A percentile compares a stretch with the other conserved stretches of the same genome.
Conservation (phyloP, 78 protist genomes). For the Dictyostelium citrinum region DNA sequence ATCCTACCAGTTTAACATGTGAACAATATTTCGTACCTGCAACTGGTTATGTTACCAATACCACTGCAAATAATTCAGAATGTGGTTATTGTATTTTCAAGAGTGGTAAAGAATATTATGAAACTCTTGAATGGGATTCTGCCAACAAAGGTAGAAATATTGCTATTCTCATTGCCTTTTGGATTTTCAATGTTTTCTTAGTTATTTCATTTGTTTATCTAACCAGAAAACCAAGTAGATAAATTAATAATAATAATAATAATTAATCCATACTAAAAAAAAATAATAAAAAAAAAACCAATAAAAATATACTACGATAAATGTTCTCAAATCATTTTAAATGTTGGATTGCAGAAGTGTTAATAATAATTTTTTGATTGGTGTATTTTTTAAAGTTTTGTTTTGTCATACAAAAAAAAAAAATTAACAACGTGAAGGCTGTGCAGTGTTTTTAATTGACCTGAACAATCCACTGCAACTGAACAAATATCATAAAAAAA, state of each 20-base stretch:
- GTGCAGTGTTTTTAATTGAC: no score
- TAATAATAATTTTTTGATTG: no score
- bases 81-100: slow-evolving; percentile 71
- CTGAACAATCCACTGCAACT: no score
- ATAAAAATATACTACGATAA: no score
- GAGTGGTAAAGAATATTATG: slow-evolving; percentile 31
- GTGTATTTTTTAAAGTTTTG: no score
- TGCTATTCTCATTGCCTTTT: slow-evolving; percentile 39
- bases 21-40: not conserved
- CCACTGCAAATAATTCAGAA: not conserved
- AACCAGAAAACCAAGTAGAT: slow-evolving; percentile 65
- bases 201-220: slow-evolving; percentile 44
- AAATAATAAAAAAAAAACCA: not conserved
- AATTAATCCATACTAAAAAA: not conserved
- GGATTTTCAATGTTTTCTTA: slow-evolving; percentile 24
- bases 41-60: slow-evolving; percentile 29
- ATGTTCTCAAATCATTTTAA: no score
- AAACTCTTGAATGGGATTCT: slow-evolving; percentile 12
- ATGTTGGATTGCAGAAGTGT: no score
- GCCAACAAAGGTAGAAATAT: slow-evolving; percentile 48
- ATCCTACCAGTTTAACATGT: slow-evolving; percentile 23
- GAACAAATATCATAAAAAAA: no score
- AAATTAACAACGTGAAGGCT: no score
- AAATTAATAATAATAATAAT: not conserved
- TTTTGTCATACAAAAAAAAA: no score